Evolutionary conservation across 2,329 filamentous ascomycete species (phyloP), one percentile per base, ranked within the genome.

Genomic region (Sporothrix curviconia): DNA sequence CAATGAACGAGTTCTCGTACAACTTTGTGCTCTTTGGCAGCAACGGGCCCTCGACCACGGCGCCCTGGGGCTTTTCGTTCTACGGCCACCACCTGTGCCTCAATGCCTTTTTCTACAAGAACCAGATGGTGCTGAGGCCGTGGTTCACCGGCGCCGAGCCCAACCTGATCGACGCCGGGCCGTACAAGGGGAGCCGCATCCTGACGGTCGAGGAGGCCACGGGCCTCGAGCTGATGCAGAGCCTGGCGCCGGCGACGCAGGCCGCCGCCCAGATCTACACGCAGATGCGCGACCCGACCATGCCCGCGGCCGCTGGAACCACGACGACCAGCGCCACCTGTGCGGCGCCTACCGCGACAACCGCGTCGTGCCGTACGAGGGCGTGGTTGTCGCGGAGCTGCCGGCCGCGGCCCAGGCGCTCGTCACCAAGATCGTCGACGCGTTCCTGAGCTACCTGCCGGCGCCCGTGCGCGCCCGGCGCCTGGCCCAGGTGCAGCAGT

Each of bases 71-170:
- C 0, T 88, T 82, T 70, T 81, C 82, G 0, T 83, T 90, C 65
- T 92, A 90, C 70, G 89, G 89, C 7, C 89, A 92, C 68, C 89
- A 92, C 64, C 76, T 92, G 2, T 90, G 86, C 63, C 76, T 92
- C 2, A 85, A 84, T 64, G 77, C 87, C 22, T 87, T 91, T 66
- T 76, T 91, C 56, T 80, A 84, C 65, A 75, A 75, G 32, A 70
- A 73, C 0, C 85, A 90, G 67, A 83, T 90, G 51, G 74, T 90
- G 44, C 76, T 90, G 3, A 83, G 82, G 0, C 89, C 89, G 0
- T 89, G 84, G 71, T 92, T 92, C 70, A 90, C 86, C 0, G 89
- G 89, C 56, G 89, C 89, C 0, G 89, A 92, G 70, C 89, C 89
- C 0, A 90, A 92, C 64, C 65, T 84, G 36, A 87, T 91, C 63